Evolutionary conservation across 176 grass and related monocot genomes (phyloP).

Genomic region (Oryza glaberrima): DNA sequence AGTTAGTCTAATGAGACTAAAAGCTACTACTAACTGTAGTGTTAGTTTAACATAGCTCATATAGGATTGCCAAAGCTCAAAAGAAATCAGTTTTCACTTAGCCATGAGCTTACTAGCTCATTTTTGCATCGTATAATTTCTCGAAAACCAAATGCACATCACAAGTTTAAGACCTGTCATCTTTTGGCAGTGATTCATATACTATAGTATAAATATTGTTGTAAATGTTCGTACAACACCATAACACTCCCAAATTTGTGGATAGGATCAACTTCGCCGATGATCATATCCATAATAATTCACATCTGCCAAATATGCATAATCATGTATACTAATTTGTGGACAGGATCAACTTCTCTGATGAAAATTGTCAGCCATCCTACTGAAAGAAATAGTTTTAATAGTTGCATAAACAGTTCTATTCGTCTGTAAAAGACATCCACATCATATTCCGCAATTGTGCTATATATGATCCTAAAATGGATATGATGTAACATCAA

Average conservation of each 20-base stretch:
- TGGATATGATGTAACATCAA: neutral
- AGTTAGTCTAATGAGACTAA: neutral
- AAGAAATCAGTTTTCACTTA: neutral
- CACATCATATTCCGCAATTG: neutral
- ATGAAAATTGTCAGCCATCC: neutral
- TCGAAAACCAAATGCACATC: neutral
- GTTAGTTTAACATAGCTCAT: neutral
- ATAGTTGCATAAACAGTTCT: neutral
- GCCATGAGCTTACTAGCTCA: neutral
- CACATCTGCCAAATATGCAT: neutral
- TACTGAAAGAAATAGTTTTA: neutral
- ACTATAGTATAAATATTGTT: conserved; percentile 8
- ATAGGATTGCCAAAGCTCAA: neutral
- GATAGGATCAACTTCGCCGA: no score
- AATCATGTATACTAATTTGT: neutral
- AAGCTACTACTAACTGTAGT: neutral
- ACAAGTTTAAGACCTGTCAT: conserved; percentile 10
- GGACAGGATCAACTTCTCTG: neutral
- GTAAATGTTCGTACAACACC: neutral
- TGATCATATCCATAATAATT: no score
- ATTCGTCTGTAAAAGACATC: neutral
- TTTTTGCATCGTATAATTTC: neutral
- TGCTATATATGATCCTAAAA: neutral
- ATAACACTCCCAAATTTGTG: neutral
- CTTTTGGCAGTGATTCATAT: neutral